Conservation (phyloP, 306 rosid species). For the Inga leiocalycina region DNA sequence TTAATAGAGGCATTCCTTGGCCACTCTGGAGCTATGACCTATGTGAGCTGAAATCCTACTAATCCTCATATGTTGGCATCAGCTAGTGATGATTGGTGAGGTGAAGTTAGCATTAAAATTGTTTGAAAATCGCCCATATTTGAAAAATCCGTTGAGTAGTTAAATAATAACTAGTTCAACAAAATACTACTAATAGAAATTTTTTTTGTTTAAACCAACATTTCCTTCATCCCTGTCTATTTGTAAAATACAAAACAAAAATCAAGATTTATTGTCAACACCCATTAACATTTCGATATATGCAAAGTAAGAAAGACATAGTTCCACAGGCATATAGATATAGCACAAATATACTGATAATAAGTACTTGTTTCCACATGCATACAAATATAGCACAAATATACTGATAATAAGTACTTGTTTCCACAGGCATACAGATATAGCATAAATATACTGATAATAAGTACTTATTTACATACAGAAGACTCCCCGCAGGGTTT, state of each 20-base stretch:
- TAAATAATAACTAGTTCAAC: not conserved
- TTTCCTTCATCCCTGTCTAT: not conserved
- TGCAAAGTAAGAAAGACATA: too few species aligned
- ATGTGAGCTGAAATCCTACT: slow-evolving; percentile 93
- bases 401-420: too few species aligned
- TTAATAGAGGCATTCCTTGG: slow-evolving; percentile 76
- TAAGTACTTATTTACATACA: too few species aligned
- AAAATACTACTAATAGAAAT: not conserved
- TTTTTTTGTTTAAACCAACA: not conserved
- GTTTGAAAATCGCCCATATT: not conserved
- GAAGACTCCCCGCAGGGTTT: too few species aligned
- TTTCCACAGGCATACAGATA: too few species aligned
- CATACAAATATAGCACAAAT: too few species aligned
- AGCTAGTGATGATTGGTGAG: slow-evolving; percentile 72
- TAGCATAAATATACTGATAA: too few species aligned
- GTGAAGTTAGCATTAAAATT: not conserved
- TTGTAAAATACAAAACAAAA: not conserved
- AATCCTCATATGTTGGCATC: slow-evolving; percentile 97
- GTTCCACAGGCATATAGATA: too few species aligned
- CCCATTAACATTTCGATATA: too few species aligned
- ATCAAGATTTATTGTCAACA: too few species aligned
- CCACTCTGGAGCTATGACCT: slow-evolving; percentile 91
- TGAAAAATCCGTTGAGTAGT: not conserved
- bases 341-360: too few species aligned
- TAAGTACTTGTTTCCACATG: too few species aligned